Conservation (phyloP, 345 rosid genomes). For the Cochlearia excelsa region DNA sequence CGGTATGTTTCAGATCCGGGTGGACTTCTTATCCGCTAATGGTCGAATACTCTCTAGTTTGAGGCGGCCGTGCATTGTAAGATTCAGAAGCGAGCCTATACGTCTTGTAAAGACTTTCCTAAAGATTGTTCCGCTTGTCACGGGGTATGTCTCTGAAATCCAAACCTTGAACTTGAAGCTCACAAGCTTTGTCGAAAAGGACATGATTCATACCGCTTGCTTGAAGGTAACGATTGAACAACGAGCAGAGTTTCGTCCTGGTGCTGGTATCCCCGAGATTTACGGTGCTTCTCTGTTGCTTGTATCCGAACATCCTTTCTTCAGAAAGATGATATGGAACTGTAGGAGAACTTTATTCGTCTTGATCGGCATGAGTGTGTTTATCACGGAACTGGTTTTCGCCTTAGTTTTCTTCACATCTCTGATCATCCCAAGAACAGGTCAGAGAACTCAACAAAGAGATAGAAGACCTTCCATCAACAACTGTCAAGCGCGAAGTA, state of each 20-base stretch:
- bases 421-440: slow-evolving; percentile 53
- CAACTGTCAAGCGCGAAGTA: slow-evolving; percentile 16
- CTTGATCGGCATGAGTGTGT: slow-evolving; percentile 51
- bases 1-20: slow-evolving; percentile 82
- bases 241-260: slow-evolving; percentile 59
- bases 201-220: slow-evolving; percentile 48
- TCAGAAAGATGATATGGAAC: slow-evolving; percentile 61
- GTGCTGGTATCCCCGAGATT: slow-evolving; percentile 80
- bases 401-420: slow-evolving; percentile 53
- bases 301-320: slow-evolving; percentile 54
- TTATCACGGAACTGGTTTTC: slow-evolving; percentile 44
- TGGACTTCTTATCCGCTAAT: slow-evolving; percentile 54
- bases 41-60: slow-evolving; percentile 57
- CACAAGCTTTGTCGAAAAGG: slow-evolving; percentile 50
- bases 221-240: slow-evolving; percentile 55
- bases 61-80: slow-evolving; percentile 63
- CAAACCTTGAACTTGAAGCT: slow-evolving; percentile 58
- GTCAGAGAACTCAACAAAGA: slow-evolving; percentile 30
- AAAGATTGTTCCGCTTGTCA: slow-evolving; percentile 59
- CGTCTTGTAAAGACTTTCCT: slow-evolving; percentile 55
- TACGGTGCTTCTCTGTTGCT: slow-evolving; percentile 60
- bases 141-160: slow-evolving; percentile 67
- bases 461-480: slow-evolving; percentile 23
- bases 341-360: slow-evolving; percentile 71
- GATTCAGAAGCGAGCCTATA: slow-evolving; percentile 63